These are phyloP conservation scores for Nitzschia sp. DNA, from an alignment of 108 stramenopile genomes.

Conservation along the genomic window DNA sequence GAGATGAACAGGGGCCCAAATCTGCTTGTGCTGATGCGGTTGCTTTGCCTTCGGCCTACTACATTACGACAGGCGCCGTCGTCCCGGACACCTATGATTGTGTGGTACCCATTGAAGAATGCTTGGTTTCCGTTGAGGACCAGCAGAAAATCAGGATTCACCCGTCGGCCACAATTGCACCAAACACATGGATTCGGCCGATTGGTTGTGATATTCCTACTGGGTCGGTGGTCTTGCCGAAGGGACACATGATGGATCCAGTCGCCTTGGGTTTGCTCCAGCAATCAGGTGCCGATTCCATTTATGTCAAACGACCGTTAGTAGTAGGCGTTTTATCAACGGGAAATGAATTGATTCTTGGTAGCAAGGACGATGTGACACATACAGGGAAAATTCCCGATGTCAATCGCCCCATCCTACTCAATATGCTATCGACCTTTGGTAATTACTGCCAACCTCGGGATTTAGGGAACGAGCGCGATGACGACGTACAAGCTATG, in stretches of 20 bases:
- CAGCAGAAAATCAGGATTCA: conserved; percentile 8
- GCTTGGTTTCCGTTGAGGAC: conserved; percentile 30
- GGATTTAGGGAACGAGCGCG: conserved; percentile 83
- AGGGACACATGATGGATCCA: conserved; percentile 58
- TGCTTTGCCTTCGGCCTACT: conserved; percentile 50
- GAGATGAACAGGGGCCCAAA: conserved; percentile 26
- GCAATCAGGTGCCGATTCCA: conserved; percentile 49
- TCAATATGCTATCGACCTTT: conserved; percentile 51
- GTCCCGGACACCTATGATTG: conserved; percentile 70
- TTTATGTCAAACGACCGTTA: conserved; percentile 39
- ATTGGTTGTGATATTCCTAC: conserved; percentile 78
- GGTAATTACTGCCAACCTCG: conserved; percentile 41
- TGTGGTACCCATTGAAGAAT: conserved; percentile 84
- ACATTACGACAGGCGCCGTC: conserved; percentile 83
- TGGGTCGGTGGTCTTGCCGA: conserved; percentile 44
- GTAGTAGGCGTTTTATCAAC: conserved; percentile 86
- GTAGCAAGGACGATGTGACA: neutral
- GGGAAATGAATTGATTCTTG: conserved; percentile 72
- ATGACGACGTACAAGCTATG: conserved; percentile 62
- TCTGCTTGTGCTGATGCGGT: neutral
- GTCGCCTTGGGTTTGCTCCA: conserved; percentile 63
- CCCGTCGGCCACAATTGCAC: conserved; percentile 30
- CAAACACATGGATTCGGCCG: conserved; percentile 69
- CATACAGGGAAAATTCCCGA: conserved; percentile 78
- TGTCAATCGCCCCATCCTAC: conserved; percentile 86